Conservation (phyloP, 495 filamentous ascomycete species). For the Trichocladium antarcticum region DNA sequence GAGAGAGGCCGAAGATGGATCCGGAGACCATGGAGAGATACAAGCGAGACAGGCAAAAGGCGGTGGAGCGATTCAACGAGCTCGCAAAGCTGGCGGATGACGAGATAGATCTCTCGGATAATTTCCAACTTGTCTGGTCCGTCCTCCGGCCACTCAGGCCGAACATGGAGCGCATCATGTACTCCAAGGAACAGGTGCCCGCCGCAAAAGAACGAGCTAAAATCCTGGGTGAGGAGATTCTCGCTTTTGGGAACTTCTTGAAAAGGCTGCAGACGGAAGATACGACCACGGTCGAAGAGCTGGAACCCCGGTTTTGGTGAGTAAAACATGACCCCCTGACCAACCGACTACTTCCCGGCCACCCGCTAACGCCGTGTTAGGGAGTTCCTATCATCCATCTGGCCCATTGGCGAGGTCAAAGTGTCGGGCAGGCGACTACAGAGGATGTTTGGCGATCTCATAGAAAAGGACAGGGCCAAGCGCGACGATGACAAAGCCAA, state of each 20-base stretch:
- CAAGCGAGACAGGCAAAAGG: constrained; percentile 25
- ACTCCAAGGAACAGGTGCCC: constrained; percentile 34
- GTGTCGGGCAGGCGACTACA: constrained; percentile 33
- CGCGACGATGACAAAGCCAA: constrained; percentile 16
- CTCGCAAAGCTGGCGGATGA: constrained; percentile 24
- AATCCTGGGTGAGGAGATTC: constrained; percentile 36
- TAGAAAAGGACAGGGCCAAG: constrained; percentile 20
- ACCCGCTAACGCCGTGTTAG: constrained; percentile 17
- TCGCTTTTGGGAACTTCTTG: constrained; percentile 36
- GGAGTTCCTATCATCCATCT: constrained; percentile 32
- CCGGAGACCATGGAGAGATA: constrained; percentile 26
- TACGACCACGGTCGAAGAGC: constrained; percentile 26
- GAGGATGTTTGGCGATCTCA: constrained; percentile 38
- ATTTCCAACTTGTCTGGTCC: constrained; percentile 32
- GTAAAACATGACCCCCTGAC: constrained; percentile 5
- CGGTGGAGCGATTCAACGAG: constrained; percentile 27
- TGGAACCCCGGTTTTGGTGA: constrained; percentile 40
- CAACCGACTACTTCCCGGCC: not conserved
- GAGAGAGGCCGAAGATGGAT: constrained; percentile 26
- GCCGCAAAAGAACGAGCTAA: constrained; percentile 37
- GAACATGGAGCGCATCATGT: constrained; percentile 34
- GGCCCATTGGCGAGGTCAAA: constrained; percentile 31
- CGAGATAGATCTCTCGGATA: constrained; percentile 25
- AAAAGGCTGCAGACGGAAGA: constrained; percentile 29
- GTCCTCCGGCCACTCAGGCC: constrained; percentile 35